Percentiles rank a stretch among this genome's conserved stretches.
phyloP scores from a whole-genome alignment of 345 rosid genomes.

The Cardamine resedifolia region DNA sequence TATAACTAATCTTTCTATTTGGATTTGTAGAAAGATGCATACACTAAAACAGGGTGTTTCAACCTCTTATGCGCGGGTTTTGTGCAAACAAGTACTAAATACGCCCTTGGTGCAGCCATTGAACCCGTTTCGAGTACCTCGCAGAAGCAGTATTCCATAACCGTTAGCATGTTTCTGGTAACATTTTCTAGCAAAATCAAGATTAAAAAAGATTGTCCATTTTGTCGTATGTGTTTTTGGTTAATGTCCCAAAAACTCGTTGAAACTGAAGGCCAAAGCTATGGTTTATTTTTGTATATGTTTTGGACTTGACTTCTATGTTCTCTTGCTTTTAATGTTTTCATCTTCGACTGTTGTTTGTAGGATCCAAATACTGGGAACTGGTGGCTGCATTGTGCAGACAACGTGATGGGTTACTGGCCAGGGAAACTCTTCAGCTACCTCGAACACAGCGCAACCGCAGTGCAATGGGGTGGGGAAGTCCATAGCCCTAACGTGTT shows the following conservation, averaged over 20 bases:
- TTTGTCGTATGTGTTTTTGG: neutral
- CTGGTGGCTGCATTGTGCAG: constrained; percentile 48
- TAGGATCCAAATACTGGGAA: constrained; percentile 47
- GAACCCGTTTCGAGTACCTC: neutral
- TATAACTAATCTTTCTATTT: neutral
- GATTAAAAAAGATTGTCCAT: neutral
- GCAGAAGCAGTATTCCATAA: constrained; percentile 25
- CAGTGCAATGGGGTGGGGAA: constrained; percentile 63
- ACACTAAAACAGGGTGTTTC: constrained; percentile 42
- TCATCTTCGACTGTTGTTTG: neutral
- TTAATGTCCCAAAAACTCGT: neutral
- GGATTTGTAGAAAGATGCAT: constrained; percentile 36
- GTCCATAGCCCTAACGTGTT: constrained; percentile 47
- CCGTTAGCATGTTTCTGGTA: constrained; percentile 39
- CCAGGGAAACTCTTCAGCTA: constrained; percentile 35
- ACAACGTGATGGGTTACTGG: constrained; percentile 43
- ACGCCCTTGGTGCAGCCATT: constrained; percentile 41
- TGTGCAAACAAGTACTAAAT: constrained; percentile 39
- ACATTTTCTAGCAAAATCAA: neutral
- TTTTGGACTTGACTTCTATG: neutral
- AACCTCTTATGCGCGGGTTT: constrained; percentile 52
- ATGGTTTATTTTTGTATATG: neutral
- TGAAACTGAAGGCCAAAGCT: neutral
- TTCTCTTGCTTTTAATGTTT: neutral
- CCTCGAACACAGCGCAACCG: constrained; percentile 41